phyloP scores from a whole-genome alignment of 2,329 filamentous ascomycete species.

The Fusarium tanahbumbuense region DNA sequence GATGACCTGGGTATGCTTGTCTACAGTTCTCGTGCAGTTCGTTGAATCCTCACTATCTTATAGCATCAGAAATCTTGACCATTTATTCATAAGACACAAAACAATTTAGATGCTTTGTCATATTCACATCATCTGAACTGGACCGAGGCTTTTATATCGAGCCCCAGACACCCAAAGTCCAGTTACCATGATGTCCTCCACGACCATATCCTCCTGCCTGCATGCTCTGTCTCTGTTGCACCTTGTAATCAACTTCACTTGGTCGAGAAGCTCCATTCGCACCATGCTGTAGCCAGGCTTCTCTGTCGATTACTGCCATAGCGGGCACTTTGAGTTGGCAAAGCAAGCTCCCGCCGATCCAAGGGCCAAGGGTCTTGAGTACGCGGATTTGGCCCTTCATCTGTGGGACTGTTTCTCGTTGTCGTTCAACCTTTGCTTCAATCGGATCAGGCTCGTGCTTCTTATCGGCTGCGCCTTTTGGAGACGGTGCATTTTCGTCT shows the following conservation, averaged over 20 bases:
- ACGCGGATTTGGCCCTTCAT: conserved; percentile 72
- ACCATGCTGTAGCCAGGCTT: conserved; percentile 77
- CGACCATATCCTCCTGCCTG: conserved; percentile 63
- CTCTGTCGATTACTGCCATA: conserved; percentile 76
- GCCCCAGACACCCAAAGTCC: conserved; percentile 74
- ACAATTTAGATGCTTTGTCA: background rate
- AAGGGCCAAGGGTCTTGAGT: conserved; percentile 77
- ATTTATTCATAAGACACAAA: background rate
- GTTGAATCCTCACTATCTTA: background rate
- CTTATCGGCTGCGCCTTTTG: conserved; percentile 40
- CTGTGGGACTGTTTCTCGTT: conserved; percentile 53
- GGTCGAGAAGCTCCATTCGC: conserved; percentile 69
- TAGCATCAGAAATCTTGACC: background rate
- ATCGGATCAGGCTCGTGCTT: conserved; percentile 49
- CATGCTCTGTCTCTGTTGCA: conserved; percentile 73
- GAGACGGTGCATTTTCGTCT: conserved; percentile 40
- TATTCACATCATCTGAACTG: conserved; percentile 11
- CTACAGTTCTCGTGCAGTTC: background rate
- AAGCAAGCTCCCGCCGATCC: conserved; percentile 78
- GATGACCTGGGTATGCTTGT: conserved; percentile 2
- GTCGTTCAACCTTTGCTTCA: conserved; percentile 53
- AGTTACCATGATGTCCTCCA: conserved; percentile 59
- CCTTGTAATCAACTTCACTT: conserved; percentile 68
- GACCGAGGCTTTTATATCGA: conserved; percentile 52
- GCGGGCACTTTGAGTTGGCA: conserved; percentile 76